Base-by-base conservation (phyloP, 176 grass and related monocot genomes). In the Oropetium thomaeum region DNA sequence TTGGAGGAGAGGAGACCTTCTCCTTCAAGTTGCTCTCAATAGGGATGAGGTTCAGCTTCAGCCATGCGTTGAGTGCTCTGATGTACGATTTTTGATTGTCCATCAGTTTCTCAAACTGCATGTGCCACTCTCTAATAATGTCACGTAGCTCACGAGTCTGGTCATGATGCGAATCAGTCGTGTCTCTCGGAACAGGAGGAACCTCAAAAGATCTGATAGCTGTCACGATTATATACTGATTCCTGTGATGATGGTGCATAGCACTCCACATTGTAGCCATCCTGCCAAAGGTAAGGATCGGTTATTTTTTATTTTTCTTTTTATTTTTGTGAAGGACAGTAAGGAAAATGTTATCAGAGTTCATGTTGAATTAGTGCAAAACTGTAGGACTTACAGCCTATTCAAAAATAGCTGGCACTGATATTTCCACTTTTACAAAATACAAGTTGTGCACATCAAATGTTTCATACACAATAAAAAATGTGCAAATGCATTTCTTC, bases 21-120 rank as follows among this genome's bases (percentile, higher is more conserved):
- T 93, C 95, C 67, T 93, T 97, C 76, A 93, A 75, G 68, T 76
- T 93, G 74, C 88, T 91, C 75, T 97, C 95, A 9, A 97, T 97
- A 7, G 95, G 91, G 61, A 97, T 85, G 51, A 97, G 68, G 60
- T 90, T 97, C 58, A 93, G 81, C 79, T 84, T 93, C 54, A 97
- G 81, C 94, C 94, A 97, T 57, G 81, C 87, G 76, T 93, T 83
- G 35, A 97, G 85, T 59, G 88, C 84, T 79, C 87, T 87, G 49
- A 97, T 69, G 47, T 97, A 97, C 3, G 81, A 83, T 76, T 91
- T 97, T 62, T 97, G 94, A 84, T 93, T 41, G 49, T 79, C 73
- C 64, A 93, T 86, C 33, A 97, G 81, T 75, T 93, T 93, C 58
- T 85, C 68, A 10, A 97, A 82, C 70, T 97, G 94, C 30, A 69